A percentile compares a stretch with the other conserved stretches of the same genome.
Conservation (phyloP, 345 rosid genomes). For the Geranium rotundifolium region DNA sequence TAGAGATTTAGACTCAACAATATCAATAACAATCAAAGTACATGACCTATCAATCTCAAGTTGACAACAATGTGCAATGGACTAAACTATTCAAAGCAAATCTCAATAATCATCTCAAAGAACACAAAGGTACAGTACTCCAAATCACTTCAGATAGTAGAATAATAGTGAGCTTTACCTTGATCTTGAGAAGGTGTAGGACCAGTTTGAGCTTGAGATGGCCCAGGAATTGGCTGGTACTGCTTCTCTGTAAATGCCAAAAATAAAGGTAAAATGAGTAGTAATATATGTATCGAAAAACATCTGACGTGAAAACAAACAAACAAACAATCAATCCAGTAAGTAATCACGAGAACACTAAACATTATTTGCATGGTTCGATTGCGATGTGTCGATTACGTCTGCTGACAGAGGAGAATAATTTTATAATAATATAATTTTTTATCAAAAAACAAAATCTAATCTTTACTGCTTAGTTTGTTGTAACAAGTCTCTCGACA, state of each 20-base stretch:
- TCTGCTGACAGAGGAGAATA: no score
- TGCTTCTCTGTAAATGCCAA: constrained; percentile 20
- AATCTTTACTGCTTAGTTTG: no score
- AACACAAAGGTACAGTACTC: not conserved
- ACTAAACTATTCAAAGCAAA: not conserved
- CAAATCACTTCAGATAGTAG: not conserved
- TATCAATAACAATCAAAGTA: no score
- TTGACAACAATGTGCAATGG: not conserved
- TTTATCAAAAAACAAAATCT: no score
- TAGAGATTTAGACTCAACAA: no score
- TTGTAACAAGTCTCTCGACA: no score
- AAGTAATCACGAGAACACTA: no score
- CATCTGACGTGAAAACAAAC: not conserved
- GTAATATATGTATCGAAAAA: no score
- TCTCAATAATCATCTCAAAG: not conserved
- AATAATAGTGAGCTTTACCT: constrained; percentile 23
- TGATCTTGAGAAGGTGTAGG: constrained; percentile 8
- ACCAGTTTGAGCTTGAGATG: constrained; percentile 13
- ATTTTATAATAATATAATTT: no score
- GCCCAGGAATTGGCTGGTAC: constrained; percentile 25
- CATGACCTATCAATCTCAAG: not conserved
- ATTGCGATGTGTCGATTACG: no score
- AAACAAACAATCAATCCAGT: not conserved
- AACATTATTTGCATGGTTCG: no score
- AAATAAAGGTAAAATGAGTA: no score